Evolutionary conservation across 139 green algal species (phyloP).

Genomic region (Diplosphaera chodatii): DNA sequence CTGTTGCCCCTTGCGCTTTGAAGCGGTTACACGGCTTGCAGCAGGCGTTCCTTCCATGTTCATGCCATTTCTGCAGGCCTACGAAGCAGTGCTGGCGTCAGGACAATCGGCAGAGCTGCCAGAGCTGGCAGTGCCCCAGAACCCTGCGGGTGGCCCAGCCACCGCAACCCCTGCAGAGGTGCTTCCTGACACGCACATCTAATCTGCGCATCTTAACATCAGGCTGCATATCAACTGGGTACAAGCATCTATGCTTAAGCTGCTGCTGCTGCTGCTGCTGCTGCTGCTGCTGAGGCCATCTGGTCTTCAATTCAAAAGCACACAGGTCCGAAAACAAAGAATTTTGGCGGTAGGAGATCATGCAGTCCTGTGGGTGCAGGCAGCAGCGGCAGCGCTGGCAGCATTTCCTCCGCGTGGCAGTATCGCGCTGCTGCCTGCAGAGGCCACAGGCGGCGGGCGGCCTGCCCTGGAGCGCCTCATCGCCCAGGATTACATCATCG

Average conservation of each 20-base stretch:
- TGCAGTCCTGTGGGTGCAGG: slow-evolving; percentile 9
- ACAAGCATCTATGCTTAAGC: too few relatives aligned
- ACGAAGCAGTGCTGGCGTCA: slow-evolving; percentile 33
- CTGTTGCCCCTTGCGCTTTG: too few relatives aligned
- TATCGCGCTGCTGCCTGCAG: slow-evolving; percentile 53
- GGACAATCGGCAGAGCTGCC: slow-evolving; percentile 26
- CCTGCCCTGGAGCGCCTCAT: slow-evolving; percentile 65
- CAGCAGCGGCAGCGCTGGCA: slow-evolving; percentile 27
- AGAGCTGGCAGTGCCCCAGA: slow-evolving; percentile 5
- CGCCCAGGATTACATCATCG: slow-evolving; percentile 73
- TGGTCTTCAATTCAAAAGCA: too few relatives aligned
- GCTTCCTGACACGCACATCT: too few relatives aligned
- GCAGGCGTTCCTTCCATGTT: too few relatives aligned
- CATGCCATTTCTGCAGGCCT: slow-evolving; percentile 10
- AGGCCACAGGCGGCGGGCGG: slow-evolving; percentile 48
- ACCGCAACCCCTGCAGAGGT: slow-evolving; percentile 1
- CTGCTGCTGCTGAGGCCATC: too few relatives aligned
- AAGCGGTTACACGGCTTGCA: too few relatives aligned
- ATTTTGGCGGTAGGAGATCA: too few relatives aligned
- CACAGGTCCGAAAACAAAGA: too few relatives aligned
- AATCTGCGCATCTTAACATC: too few relatives aligned
- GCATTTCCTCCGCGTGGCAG: slow-evolving; percentile 60
- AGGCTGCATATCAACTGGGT: too few relatives aligned
- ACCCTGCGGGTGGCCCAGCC: slow-evolving; percentile 16
- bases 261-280: too few relatives aligned